Base-by-base conservation (phyloP, 2,329 filamentous ascomycete species). In the Cryphonectria radicalis region DNA sequence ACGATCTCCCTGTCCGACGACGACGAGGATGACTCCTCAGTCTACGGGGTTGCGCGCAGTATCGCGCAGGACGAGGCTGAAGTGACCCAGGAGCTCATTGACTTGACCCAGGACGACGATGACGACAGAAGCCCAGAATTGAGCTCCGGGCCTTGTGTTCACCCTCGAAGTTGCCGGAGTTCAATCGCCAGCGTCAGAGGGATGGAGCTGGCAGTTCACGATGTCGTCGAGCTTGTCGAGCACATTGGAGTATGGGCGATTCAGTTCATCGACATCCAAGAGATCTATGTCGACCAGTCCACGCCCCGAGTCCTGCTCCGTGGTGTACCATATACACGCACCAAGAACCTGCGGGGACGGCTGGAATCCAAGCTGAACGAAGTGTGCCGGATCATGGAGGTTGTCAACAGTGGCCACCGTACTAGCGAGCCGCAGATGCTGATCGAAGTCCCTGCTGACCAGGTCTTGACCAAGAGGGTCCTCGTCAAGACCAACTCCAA, bases 401-500 rank as follows among this genome's bases (percentile, higher is more conserved):
- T 82, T 1, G 78, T 82, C 4, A 67, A 79, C 0, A 78, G 82
- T 6, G 81, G 85, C 42, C 68, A 73, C 0, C 72, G 79, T 1
- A 42, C 73, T 0, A 69, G 77, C 0, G 69, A 82, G 0, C 71
- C 79, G 0, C 84, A 87, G 28, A 77, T 81, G 0, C 70, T 83
- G 0, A 74, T 85, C 0, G 84, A 88, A 1, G 77, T 90, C 0
- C 64, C 77, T 0, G 72, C 85, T 0, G 64, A 73, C 0, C 71
- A 81, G 0, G 80, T 90, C 0, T 74, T 81, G 1, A 73, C 78
- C 1, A 78, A 83, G 4, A 79, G 88, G 0, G 76, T 76, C 0
- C 78, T 92, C 0, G 75, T 82, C 0, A 79, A 86, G 3, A 93
- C 90, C 0, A 93, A 93, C 69, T 76, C 82, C 0, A 74, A 77